Conservation (phyloP, 148 eudicot genomes). For the Fagopyrum esculentum region DNA sequence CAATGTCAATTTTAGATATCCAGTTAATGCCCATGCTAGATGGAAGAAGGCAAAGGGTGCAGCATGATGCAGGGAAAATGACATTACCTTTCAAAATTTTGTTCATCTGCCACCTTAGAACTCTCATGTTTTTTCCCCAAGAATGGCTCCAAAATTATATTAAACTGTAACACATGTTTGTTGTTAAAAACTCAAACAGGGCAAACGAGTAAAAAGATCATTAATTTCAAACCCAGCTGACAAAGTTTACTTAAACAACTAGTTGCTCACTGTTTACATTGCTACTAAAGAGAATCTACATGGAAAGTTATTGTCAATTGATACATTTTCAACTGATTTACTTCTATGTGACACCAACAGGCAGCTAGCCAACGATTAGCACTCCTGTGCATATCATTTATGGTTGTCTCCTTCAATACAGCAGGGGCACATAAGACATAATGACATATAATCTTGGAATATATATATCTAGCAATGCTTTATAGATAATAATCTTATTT, state of each 20-base stretch:
- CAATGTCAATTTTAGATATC: neutral
- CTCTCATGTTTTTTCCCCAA: constrained; percentile 47
- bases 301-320: neutral
- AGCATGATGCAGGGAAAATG: neutral
- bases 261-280: neutral
- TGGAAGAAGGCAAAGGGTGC: neutral
- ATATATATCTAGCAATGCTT: too few relatives aligned
- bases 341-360: neutral
- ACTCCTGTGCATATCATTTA: neutral
- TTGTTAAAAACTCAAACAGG: neutral
- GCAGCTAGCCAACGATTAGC: neutral
- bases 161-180: constrained; percentile 40
- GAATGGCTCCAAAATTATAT: constrained; percentile 70
- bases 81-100: constrained; percentile 57
- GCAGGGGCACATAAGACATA: neutral
- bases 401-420: neutral
- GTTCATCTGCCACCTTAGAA: constrained; percentile 33
- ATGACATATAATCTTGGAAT: too few relatives aligned
- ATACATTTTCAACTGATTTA: neutral
- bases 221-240: neutral
- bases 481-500: too few relatives aligned
- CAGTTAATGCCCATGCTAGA: neutral
- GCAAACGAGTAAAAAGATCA: neutral
- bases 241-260: neutral
- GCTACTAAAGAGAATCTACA: neutral